Evolutionary conservation across 495 filamentous ascomycete genomes (phyloP), one percentile per base, ranked within the genome.

Genomic region (Lasiosphaeria ovina): DNA sequence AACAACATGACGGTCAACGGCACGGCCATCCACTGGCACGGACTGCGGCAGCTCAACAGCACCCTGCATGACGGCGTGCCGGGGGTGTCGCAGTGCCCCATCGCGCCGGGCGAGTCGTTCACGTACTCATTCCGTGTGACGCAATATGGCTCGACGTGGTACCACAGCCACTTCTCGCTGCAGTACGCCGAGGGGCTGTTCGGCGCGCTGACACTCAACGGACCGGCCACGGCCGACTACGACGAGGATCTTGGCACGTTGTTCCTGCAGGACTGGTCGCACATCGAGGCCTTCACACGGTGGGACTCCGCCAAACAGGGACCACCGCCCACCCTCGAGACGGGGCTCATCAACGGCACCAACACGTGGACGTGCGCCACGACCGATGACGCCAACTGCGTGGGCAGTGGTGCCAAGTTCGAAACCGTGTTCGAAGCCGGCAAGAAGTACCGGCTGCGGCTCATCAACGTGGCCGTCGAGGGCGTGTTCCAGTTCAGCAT

Each of bases 141-240:
- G 1, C 77, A 83, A 54, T 86, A 86, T 51, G 85, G 85, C 5
- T 79, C 78, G 1, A 71, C 71, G 2, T 86, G 81, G 81, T 86
- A 79, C 44, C 84, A 86, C 58, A 71, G 73, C n/a, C 84, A 87
- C 58, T 85, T 79, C 63, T 69, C 67, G 8, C 72, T 75, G 10
- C 82, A 86, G 60, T 84, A 81, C 58, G 67, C 72, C 9, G 75
- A 77, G 24, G 83, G 79, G 48, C 58, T 69, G 4, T 58, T 69
- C 34, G 85, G 85, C 6, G 73, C 82, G 3, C 69, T 89, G 45
- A 67, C 83, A 9, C 54, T 70, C 54, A 62, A 66, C 54, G 68
- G 68, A 6, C 68, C 68, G n/a, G 59, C 58, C 10, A 64, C 69
- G 60, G 72, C 69, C 35, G 63, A 76, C 54, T 82, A 80, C 54